phyloP scores from a whole-genome alignment of 768 basidiomycete genomes.

The Mycena maculata region DNA sequence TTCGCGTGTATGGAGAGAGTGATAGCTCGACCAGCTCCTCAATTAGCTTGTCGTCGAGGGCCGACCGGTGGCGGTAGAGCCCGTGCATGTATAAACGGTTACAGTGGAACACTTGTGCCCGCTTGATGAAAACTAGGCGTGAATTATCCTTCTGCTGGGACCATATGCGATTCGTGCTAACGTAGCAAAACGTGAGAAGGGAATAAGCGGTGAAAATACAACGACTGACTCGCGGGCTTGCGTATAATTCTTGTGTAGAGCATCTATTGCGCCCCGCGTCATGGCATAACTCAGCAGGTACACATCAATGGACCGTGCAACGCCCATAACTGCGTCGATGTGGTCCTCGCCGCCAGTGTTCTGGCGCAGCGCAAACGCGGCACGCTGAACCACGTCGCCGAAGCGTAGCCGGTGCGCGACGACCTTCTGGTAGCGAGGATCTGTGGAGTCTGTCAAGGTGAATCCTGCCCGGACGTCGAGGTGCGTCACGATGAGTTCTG shows the following conservation, averaged over 20 bases:
- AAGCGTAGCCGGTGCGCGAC: conserved; percentile 68
- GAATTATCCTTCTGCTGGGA: conserved; percentile 80
- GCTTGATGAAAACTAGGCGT: conserved; percentile 78
- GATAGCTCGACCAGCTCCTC: conserved; percentile 78
- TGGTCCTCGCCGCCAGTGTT: conserved; percentile 80
- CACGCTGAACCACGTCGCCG: conserved; percentile 74
- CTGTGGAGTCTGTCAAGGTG: conserved; percentile 75
- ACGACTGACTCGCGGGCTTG: conserved; percentile 67
- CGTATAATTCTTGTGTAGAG: conserved; percentile 75
- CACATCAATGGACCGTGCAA: conserved; percentile 80
- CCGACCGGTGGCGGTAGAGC: conserved; percentile 77
- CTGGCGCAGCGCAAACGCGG: conserved; percentile 72
- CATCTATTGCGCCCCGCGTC: conserved; percentile 66
- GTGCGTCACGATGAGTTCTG: conserved; percentile 75
- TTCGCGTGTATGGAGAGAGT: conserved; percentile 82
- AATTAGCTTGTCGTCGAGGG: conserved; percentile 78
- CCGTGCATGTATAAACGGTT: conserved; percentile 83
- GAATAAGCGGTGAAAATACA: not conserved
- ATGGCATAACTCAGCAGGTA: conserved; percentile 80
- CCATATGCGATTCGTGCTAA: conserved; percentile 74
- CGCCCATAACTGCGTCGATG: conserved; percentile 83
- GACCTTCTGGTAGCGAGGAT: conserved; percentile 79
- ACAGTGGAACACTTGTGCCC: conserved; percentile 83
- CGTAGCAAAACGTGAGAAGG: conserved; percentile 8
- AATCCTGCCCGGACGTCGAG: conserved; percentile 82